Conservation (phyloP, 1,284 basidiomycete species). For the Xanthoconium separans region DNA sequence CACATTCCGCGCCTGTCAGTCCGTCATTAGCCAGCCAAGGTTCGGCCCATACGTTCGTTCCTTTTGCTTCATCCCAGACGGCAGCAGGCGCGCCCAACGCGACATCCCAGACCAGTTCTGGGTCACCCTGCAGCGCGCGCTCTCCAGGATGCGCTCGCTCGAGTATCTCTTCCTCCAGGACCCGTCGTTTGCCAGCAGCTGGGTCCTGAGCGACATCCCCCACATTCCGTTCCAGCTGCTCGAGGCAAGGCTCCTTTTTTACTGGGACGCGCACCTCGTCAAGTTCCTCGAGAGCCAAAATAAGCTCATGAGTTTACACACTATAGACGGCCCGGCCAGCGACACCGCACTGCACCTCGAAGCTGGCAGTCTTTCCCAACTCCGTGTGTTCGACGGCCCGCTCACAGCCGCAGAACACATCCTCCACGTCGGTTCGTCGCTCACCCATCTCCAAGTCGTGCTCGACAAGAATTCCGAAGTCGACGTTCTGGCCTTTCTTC, state of each 20-base stretch:
- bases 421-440: constrained; percentile 23
- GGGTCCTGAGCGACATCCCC: constrained; percentile 30
- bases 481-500: constrained; percentile 28
- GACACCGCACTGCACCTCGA: constrained; percentile 28
- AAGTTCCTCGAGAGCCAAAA: constrained; percentile 36
- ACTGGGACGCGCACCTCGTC: constrained; percentile 30
- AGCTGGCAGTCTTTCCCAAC: constrained; percentile 29
- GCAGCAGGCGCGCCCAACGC: constrained; percentile 15
- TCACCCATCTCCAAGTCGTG: constrained; percentile 29
- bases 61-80: constrained; percentile 26
- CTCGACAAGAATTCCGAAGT: constrained; percentile 26
- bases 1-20: constrained; percentile 29
- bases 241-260: constrained; percentile 29
- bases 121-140: constrained; percentile 23
- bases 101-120: constrained; percentile 30
- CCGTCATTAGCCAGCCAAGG: constrained; percentile 25
- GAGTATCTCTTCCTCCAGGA: constrained; percentile 31
- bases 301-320: constrained; percentile 29
- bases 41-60: constrained; percentile 28
- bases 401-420: constrained; percentile 30
- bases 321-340: constrained; percentile 24
- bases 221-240: constrained; percentile 33
- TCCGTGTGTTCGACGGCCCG: constrained; percentile 30
- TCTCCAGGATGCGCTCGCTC: constrained; percentile 28
- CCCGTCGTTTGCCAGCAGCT: constrained; percentile 25